These are phyloP conservation scores for Jatropha multifida DNA, from an alignment of 441 rosid genomes.

Conservation along the genomic window DNA sequence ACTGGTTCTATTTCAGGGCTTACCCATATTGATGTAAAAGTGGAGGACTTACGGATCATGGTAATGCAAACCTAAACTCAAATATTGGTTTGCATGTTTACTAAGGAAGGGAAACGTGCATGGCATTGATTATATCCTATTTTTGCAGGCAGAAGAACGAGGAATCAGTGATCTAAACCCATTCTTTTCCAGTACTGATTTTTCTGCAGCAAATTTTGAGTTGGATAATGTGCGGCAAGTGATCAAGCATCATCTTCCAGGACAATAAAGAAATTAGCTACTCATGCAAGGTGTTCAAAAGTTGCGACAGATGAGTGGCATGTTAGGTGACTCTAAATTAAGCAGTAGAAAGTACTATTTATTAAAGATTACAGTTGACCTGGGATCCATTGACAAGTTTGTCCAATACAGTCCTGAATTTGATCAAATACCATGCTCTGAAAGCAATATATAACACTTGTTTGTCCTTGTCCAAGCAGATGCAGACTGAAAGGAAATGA, in stretches of 20 bases:
- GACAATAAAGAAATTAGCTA: constrained; percentile 9
- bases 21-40: constrained; percentile 61
- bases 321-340: neutral
- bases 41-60: constrained; percentile 72
- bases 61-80: constrained; percentile 31
- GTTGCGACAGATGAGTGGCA: neutral
- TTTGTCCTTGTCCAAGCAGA: too few relatives aligned
- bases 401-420: neutral
- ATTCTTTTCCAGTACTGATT: constrained; percentile 74
- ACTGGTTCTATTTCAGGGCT: constrained; percentile 67
- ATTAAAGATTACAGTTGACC: neutral
- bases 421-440: neutral
- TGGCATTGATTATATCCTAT: neutral
- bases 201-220: constrained; percentile 63
- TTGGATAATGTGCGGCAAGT: constrained; percentile 50
- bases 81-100: neutral
- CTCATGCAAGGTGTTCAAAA: neutral
- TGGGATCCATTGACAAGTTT: neutral
- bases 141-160: constrained; percentile 75
- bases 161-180: constrained; percentile 79
- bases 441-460: neutral
- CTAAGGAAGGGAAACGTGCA: neutral
- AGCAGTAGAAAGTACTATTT: neutral
- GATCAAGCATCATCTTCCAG: constrained; percentile 55
- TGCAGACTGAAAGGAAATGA: neutral